Evolutionary conservation across 306 rosid genomes (phyloP).

Genomic region (Glycine soja): DNA sequence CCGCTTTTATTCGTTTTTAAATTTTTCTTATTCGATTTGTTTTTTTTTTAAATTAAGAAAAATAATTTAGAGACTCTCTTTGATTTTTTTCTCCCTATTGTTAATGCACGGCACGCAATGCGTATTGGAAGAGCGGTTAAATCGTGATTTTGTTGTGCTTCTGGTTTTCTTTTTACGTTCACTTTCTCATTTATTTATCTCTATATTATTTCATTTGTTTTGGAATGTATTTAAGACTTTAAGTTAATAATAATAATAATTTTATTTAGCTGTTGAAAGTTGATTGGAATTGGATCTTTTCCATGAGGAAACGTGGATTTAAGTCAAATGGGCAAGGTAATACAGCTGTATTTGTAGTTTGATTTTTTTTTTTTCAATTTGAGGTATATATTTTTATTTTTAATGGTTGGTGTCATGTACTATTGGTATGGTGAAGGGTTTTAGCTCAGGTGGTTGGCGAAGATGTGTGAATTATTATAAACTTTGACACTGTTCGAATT

Average conservation of each 20-base stretch:
- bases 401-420: constrained; percentile 13
- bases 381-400: not conserved
- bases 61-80: not conserved
- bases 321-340: constrained; percentile 14
- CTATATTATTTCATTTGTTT: constrained; percentile 9
- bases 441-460: no score
- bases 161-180: constrained; percentile 30
- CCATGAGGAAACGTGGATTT: constrained; percentile 46
- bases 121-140: constrained; percentile 43
- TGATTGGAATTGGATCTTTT: constrained; percentile 23
- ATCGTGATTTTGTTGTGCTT: constrained; percentile 40
- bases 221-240: constrained; percentile 15
- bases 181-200: constrained; percentile 32
- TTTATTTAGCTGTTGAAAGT: not conserved
- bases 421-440: not conserved
- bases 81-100: constrained; percentile 42
- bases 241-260: not conserved
- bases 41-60: not conserved
- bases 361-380: not conserved
- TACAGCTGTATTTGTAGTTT: not conserved
- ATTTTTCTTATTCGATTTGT: constrained; percentile 38
- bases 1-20: constrained; percentile 41
- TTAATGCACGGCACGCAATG: constrained; percentile 55
- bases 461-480: no score
- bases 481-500: no score